Conservation (phyloP, 805 yeast genomes). For the Yamadazyma sp. region DNA sequence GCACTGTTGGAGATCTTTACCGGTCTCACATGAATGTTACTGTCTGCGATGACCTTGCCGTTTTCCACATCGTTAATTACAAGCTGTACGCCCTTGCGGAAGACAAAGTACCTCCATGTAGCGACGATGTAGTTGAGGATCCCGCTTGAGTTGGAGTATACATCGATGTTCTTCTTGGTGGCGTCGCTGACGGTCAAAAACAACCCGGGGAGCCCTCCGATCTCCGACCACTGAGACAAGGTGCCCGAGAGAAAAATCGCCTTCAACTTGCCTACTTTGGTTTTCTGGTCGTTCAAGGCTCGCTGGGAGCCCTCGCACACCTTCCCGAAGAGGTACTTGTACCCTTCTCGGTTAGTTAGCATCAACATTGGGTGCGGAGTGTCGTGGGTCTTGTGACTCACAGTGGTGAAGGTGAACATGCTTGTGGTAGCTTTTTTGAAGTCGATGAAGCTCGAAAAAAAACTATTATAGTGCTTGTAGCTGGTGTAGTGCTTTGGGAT, state of each 20-base stretch:
- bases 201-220: constrained; percentile 92
- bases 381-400: constrained; percentile 57
- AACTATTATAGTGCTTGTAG: constrained; percentile 6
- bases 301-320: constrained; percentile 88
- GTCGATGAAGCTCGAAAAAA: constrained; percentile 13
- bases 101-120: constrained; percentile 85
- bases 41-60: constrained; percentile 30
- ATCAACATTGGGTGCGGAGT: constrained; percentile 55
- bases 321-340: constrained; percentile 69
- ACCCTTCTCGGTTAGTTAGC: constrained; percentile 50
- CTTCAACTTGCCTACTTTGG: constrained; percentile 56
- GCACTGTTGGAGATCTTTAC: constrained; percentile 26
- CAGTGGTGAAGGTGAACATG: constrained; percentile 52
- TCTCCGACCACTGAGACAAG: constrained; percentile 64
- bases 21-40: constrained; percentile 39
- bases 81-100: constrained; percentile 67
- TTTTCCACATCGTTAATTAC: constrained; percentile 32
- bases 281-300: constrained; percentile 57
- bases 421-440: constrained; percentile 17
- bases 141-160: constrained; percentile 45
- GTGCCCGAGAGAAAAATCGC: constrained; percentile 77
- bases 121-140: constrained; percentile 54
- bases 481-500: not conserved
- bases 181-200: constrained; percentile 80
- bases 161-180: constrained; percentile 56